phyloP scores from a whole-genome alignment of 495 filamentous ascomycete genomes.

The Aspergillus bertholletiae region DNA sequence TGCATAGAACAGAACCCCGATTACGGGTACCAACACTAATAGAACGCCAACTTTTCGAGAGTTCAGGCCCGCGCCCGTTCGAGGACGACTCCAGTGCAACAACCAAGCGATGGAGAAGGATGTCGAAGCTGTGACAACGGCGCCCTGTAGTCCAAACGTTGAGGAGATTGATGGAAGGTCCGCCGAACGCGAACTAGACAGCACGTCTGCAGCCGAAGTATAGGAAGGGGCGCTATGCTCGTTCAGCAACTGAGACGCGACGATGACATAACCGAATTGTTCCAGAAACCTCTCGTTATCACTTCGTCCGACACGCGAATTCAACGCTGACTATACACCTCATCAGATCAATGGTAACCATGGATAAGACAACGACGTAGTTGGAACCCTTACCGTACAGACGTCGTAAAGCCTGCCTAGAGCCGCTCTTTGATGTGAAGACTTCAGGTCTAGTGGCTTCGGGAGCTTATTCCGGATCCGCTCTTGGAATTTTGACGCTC shows the following conservation, averaged over 20 bases:
- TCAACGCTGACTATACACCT: slow-evolving; percentile 44
- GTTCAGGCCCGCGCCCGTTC: slow-evolving; percentile 31
- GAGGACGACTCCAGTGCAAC: slow-evolving; percentile 59
- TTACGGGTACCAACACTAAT: slow-evolving; percentile 51
- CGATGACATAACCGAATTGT: slow-evolving; percentile 91
- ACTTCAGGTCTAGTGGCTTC: slow-evolving; percentile 55
- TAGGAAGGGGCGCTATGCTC: slow-evolving; percentile 54
- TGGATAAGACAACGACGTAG: neutral
- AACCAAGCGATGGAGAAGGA: slow-evolving; percentile 73
- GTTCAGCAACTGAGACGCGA: slow-evolving; percentile 86
- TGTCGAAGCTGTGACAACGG: slow-evolving; percentile 45
- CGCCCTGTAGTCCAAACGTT: slow-evolving; percentile 47
- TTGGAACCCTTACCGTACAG: slow-evolving; percentile 52
- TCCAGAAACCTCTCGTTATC: slow-evolving; percentile 89
- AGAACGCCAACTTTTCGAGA: slow-evolving; percentile 54
- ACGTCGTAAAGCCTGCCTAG: slow-evolving; percentile 52
- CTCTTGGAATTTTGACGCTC: slow-evolving; percentile 61
- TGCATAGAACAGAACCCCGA: slow-evolving; percentile 59
- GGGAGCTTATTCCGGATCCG: slow-evolving; percentile 65
- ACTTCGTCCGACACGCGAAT: slow-evolving; percentile 72
- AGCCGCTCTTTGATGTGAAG: slow-evolving; percentile 43
- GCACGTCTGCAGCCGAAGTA: slow-evolving; percentile 39
- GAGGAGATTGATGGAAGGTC: slow-evolving; percentile 40
- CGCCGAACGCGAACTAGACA: slow-evolving; percentile 29
- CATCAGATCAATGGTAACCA: slow-evolving; percentile 8